phyloP scores from a whole-genome alignment of 768 basidiomycete genomes.

The Sporobolomyces pararoseus region DNA sequence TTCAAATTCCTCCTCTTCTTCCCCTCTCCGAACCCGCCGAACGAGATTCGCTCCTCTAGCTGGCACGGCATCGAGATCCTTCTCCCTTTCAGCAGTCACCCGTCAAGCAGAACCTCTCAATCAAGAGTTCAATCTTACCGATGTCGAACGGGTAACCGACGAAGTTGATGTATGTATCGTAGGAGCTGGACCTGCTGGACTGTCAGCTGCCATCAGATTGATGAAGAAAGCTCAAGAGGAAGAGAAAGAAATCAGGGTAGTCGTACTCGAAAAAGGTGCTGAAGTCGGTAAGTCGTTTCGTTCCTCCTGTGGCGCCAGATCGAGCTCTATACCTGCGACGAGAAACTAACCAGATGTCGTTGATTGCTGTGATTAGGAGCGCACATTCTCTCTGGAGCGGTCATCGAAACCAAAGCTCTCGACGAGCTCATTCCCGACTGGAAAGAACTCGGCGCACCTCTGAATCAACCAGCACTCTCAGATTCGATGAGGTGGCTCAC shows the following conservation, averaged over 20 bases:
- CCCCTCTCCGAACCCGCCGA: not conserved
- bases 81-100: not conserved
- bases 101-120: conserved; percentile 19
- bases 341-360: too few species aligned
- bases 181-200: conserved; percentile 89
- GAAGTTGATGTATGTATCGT: conserved; percentile 96
- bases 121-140: conserved; percentile 34
- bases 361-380: too few species aligned
- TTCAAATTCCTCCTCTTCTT: conserved; percentile 7
- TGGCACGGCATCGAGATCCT: not conserved
- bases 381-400: conserved; percentile 92
- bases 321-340: too few species aligned
- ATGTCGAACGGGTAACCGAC: conserved; percentile 78
- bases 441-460: conserved; percentile 67
- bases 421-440: conserved; percentile 87
- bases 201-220: conserved; percentile 89
- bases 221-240: conserved; percentile 83
- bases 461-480: conserved; percentile 71
- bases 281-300: conserved; percentile 71
- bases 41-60: not conserved
- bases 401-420: conserved; percentile 85
- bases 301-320: not conserved
- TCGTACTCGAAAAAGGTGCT: conserved; percentile 89
- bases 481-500: conserved; percentile 86
- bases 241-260: conserved; percentile 75